A percentile compares a stretch with the other conserved stretches of the same genome.
phyloP scores from a whole-genome alignment of 257 asterid genomes.

The Solanum pimpinellifolium region DNA sequence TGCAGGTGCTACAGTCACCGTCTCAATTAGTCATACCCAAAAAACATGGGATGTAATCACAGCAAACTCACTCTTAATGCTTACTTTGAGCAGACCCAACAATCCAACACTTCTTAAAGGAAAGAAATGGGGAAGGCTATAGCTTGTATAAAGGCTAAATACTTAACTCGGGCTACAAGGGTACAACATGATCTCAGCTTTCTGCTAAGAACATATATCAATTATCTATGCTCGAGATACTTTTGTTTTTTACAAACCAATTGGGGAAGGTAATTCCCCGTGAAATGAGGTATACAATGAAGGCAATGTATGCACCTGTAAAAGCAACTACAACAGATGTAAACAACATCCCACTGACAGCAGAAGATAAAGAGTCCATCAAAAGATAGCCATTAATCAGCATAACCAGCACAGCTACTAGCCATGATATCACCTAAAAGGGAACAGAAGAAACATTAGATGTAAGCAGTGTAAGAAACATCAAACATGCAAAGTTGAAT shows the following conservation, averaged over 20 bases:
- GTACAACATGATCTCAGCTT: not conserved
- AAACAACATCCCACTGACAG: conserved; percentile 33
- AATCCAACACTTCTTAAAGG: not conserved
- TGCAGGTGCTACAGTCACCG: not conserved
- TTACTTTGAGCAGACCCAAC: not conserved
- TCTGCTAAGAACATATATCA: not conserved
- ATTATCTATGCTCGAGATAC: conserved; percentile 6
- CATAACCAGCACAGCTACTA: conserved; percentile 59
- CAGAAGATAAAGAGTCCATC: conserved; percentile 49
- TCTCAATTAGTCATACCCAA: not conserved
- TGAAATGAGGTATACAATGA: conserved; percentile 45
- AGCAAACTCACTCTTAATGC: not conserved
- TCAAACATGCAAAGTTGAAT: not conserved
- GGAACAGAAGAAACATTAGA: not conserved
- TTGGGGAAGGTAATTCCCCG: conserved; percentile 26
- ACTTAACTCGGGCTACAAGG: not conserved
- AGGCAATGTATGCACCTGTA: conserved; percentile 40
- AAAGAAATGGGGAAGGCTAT: not conserved
- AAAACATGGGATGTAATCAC: not conserved
- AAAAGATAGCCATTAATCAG: conserved; percentile 55
- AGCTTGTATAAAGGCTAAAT: not conserved
- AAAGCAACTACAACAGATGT: conserved; percentile 23
- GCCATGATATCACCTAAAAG: conserved; percentile 46
- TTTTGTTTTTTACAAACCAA: conserved; percentile 22
- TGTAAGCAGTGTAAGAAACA: not conserved